Evolutionary conservation across 768 basidiomycete species (phyloP).

Genomic region (Mycena vulgaris): DNA sequence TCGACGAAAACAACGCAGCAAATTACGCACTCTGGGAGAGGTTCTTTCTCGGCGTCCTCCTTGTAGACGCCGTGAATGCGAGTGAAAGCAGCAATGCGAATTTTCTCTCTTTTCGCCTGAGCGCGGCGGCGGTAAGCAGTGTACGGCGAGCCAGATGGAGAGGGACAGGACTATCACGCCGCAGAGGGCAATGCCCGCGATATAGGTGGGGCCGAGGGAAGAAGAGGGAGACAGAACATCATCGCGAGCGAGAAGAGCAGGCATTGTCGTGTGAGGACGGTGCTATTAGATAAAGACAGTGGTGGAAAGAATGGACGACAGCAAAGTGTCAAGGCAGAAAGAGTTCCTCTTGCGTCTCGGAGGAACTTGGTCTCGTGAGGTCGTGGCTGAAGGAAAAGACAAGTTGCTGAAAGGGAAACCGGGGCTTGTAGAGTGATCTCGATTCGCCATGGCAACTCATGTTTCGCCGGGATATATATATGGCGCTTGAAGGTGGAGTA

Average conservation of each 20-base stretch:
- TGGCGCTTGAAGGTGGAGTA: too few species aligned
- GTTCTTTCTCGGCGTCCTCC: slow-evolving; percentile 41
- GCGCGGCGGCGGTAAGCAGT: slow-evolving; percentile 59
- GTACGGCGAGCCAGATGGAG: slow-evolving; percentile 59
- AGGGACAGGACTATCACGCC: slow-evolving; percentile 57
- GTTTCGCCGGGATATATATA: too few species aligned
- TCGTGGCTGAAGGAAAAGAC: background rate
- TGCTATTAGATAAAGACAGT: slow-evolving; percentile 15
- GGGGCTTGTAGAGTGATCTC: too few species aligned
- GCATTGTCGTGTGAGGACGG: slow-evolving; percentile 34
- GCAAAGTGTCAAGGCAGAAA: slow-evolving; percentile 20
- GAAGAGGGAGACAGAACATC: slow-evolving; percentile 1
- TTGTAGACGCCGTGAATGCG: slow-evolving; percentile 64
- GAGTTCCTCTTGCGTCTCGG: slow-evolving; percentile 3
- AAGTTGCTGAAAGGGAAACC: too few species aligned
- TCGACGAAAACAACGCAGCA: background rate
- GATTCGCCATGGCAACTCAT: background rate
- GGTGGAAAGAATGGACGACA: slow-evolving; percentile 35
- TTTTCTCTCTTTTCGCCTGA: slow-evolving; percentile 52
- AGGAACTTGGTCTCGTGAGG: background rate
- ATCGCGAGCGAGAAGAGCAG: slow-evolving; percentile 37
- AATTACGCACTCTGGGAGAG: slow-evolving; percentile 42
- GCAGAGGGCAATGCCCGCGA: slow-evolving; percentile 68
- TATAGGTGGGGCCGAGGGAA: slow-evolving; percentile 52
- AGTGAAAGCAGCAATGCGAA: slow-evolving; percentile 60